Evolutionary conservation across 2,329 filamentous ascomycete species (phyloP).

Genomic region (Fusarium kyushuense): DNA sequence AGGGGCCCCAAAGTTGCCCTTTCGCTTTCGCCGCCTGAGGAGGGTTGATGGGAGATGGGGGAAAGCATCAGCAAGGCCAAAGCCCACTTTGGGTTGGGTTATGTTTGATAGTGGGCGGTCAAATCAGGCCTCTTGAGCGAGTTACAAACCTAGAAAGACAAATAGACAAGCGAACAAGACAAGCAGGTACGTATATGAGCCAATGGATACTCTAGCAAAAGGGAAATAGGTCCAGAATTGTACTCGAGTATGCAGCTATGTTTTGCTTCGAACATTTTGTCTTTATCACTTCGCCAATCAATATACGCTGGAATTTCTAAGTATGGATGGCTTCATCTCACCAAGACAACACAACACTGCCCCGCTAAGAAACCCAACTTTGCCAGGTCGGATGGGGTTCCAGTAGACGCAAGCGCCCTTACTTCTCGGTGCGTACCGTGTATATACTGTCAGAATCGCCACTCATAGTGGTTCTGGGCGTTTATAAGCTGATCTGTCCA

Average conservation of each 20-base stretch:
- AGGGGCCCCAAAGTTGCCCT: not conserved
- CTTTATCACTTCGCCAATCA: not conserved
- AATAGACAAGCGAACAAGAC: not conserved
- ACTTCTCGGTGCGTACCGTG: conserved; percentile 17
- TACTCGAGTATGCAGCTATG: not conserved
- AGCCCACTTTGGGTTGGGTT: conserved; percentile 33
- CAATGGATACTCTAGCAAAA: not conserved
- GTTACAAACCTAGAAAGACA: conserved; percentile 6
- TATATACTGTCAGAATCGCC: conserved; percentile 21
- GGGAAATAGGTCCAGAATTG: not conserved
- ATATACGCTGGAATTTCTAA: not conserved
- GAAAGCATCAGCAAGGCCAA: conserved; percentile 4
- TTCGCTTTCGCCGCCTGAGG: conserved; percentile 26
- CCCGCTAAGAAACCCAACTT: conserved; percentile 9
- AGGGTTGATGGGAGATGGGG: conserved; percentile 32
- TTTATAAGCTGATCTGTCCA: not conserved
- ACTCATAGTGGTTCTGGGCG: not conserved
- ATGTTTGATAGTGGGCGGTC: conserved; percentile 8
- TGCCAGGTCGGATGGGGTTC: conserved; percentile 12
- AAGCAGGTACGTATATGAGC: not conserved
- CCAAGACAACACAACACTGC: conserved; percentile 18
- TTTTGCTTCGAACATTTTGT: not conserved
- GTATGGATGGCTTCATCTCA: conserved; percentile 19
- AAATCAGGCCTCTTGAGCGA: conserved; percentile 28
- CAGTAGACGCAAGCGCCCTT: conserved; percentile 7